A percentile compares a stretch with the other conserved stretches of the same genome.
phyloP scores from a whole-genome alignment of 2,329 filamentous ascomycete genomes.

The Penicillium sp. region DNA sequence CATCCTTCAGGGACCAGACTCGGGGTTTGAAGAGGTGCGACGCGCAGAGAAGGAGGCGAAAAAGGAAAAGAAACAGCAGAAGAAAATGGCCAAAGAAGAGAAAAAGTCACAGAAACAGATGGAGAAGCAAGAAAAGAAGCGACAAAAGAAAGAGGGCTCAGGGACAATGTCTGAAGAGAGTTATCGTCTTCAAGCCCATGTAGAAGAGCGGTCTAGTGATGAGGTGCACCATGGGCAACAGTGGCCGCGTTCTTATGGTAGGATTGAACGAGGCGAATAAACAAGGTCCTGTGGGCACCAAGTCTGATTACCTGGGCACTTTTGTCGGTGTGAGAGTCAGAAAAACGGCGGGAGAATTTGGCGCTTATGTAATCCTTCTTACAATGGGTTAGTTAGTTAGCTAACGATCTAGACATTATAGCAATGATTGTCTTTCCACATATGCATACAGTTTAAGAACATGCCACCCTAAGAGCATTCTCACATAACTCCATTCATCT shows the following conservation, averaged over 20 bases:
- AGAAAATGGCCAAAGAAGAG: background rate
- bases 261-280: background rate
- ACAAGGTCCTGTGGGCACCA: background rate
- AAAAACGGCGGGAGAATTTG: background rate
- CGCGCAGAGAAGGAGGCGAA: constrained; percentile 45
- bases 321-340: no score
- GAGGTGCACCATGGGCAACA: background rate
- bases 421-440: background rate
- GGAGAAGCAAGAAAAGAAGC: background rate
- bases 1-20: constrained; percentile 51
- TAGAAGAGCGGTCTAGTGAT: background rate
- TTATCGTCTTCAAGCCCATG: background rate
- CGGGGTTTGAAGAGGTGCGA: constrained; percentile 32
- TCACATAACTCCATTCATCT: background rate
- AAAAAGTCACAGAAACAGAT: background rate
- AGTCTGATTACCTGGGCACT: background rate
- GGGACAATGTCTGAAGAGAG: background rate
- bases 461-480: background rate
- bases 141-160: background rate
- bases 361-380: background rate
- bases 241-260: background rate
- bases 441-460: background rate
- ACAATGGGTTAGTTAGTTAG: background rate
- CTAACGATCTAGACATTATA: background rate
- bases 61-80: constrained; percentile 48